Percentiles rank a stretch among this genome's conserved stretches.
Conservation (phyloP, 208 protist genomes). For the Angomonas desouzai region DNA sequence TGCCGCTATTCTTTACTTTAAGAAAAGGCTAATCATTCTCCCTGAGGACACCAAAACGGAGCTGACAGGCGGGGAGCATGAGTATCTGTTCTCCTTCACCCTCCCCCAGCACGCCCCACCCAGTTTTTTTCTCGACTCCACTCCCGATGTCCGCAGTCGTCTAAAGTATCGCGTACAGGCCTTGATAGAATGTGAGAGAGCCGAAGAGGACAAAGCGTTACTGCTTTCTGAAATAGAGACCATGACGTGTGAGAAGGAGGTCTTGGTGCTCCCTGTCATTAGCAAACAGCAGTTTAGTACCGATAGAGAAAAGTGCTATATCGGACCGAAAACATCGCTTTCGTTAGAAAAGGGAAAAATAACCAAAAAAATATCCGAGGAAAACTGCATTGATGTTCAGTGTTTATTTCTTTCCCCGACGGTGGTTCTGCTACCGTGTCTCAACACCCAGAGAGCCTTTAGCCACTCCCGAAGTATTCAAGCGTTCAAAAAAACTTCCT, state of each 20-base stretch:
- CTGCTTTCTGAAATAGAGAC: background rate
- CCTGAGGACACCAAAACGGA: background rate
- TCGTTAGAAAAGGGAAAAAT: background rate
- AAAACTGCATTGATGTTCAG: background rate
- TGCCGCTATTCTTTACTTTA: background rate
- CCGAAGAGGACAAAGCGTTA: background rate
- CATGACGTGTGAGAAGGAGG: slow-evolving; percentile 5
- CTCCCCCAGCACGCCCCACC: background rate
- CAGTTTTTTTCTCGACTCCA: slow-evolving; percentile 4
- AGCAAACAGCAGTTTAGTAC: background rate
- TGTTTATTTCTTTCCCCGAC: slow-evolving; percentile 3
- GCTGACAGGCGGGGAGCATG: background rate
- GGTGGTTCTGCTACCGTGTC: background rate
- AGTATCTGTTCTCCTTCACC: slow-evolving; percentile 4
- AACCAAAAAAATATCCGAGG: background rate
- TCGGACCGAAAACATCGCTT: background rate
- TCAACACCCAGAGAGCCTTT: background rate
- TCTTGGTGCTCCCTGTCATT: slow-evolving; percentile 4
- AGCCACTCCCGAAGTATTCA: background rate
- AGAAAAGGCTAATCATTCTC: background rate
- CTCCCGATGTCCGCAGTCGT: background rate
- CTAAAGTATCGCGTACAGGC: background rate
- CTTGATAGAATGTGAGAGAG: background rate
- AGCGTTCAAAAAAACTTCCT: background rate
- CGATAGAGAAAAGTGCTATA: slow-evolving; percentile 1